phyloP scores from a whole-genome alignment of 352 stramenopile species.

The Pythium phragmiticola region DNA sequence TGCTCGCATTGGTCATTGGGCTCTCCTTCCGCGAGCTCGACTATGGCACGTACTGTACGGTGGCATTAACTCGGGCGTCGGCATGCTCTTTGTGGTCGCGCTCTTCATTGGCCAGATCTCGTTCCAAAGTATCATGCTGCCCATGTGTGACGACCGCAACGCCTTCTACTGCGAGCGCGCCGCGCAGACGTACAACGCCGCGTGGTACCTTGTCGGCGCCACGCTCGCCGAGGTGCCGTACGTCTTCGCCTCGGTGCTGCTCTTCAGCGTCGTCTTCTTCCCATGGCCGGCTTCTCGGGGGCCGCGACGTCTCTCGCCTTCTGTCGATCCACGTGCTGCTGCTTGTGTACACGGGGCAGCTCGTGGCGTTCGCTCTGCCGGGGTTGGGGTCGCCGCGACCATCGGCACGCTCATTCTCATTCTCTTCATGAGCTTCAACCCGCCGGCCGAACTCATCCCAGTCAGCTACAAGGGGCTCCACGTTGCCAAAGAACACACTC shows the following conservation, averaged over 20 bases:
- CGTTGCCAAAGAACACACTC: constrained; percentile 46
- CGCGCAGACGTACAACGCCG: constrained; percentile 65
- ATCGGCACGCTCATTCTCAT: constrained; percentile 52
- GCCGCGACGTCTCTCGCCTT: not conserved
- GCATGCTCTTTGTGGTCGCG: constrained; percentile 60
- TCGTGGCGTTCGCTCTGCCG: constrained; percentile 44
- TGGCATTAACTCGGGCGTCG: constrained; percentile 35
- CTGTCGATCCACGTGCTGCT: constrained; percentile 45
- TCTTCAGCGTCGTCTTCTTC: constrained; percentile 33
- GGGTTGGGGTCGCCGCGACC: constrained; percentile 30
- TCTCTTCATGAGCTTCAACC: constrained; percentile 56
- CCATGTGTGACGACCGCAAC: constrained; percentile 50
- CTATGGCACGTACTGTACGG: constrained; percentile 21
- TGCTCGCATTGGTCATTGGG: constrained; percentile 47
- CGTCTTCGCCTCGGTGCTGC: constrained; percentile 26
- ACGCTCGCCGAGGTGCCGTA: constrained; percentile 63
- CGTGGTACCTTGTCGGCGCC: constrained; percentile 52
- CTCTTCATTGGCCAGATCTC: constrained; percentile 57
- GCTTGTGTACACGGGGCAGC: constrained; percentile 65
- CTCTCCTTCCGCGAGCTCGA: constrained; percentile 25
- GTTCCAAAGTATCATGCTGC: constrained; percentile 12
- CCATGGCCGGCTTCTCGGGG: constrained; percentile 30
- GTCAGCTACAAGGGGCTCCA: constrained; percentile 56
- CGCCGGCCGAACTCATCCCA: constrained; percentile 46
- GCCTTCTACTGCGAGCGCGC: constrained; percentile 56